Conservation (phyloP, 805 yeast genomes). For the Ogataea trehaloabstinens region DNA sequence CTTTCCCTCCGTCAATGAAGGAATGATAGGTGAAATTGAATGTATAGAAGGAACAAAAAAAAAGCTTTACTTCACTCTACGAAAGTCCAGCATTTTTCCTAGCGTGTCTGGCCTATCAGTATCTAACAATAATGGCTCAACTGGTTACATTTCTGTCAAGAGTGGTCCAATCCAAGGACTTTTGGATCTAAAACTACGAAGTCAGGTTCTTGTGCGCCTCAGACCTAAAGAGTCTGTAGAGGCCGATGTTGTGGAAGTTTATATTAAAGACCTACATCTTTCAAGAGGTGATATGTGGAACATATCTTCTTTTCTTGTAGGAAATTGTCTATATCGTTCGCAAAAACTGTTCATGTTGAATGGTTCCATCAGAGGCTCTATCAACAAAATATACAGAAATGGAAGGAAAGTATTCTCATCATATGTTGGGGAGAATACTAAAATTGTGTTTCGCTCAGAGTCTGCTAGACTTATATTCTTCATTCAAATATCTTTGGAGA, state of each 20-base stretch:
- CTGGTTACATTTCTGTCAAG: slow-evolving; percentile 50
- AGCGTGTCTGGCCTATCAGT: neutral
- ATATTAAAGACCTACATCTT: slow-evolving; percentile 73
- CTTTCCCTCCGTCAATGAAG: slow-evolving; percentile 64
- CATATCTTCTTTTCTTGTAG: slow-evolving; percentile 58
- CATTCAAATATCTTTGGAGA: slow-evolving; percentile 87
- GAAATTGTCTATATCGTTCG: slow-evolving; percentile 62
- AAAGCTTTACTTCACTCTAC: slow-evolving; percentile 44
- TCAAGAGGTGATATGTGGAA: slow-evolving; percentile 95
- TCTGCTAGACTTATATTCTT: slow-evolving; percentile 80
- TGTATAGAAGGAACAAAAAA: slow-evolving; percentile 38
- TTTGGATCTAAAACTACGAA: slow-evolving; percentile 65
- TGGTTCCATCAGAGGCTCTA: slow-evolving; percentile 57
- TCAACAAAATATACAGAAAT: slow-evolving; percentile 60
- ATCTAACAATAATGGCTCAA: slow-evolving; percentile 21
- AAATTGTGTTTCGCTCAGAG: slow-evolving; percentile 84
- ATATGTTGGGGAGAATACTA: slow-evolving; percentile 70
- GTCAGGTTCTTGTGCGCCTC: slow-evolving; percentile 57
- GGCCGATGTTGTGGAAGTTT: slow-evolving; percentile 80
- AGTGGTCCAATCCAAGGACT: slow-evolving; percentile 58
- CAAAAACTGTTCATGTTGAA: slow-evolving; percentile 65
- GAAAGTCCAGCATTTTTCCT: slow-evolving; percentile 13
- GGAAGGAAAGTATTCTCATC: slow-evolving; percentile 76
- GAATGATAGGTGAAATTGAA: slow-evolving; percentile 71
- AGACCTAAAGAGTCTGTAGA: slow-evolving; percentile 48